A percentile compares a stretch with the other conserved stretches of the same genome.
Evolutionary conservation across 352 stramenopile genomes (phyloP).

Genomic region (Saprolegnia parasitica): DNA sequence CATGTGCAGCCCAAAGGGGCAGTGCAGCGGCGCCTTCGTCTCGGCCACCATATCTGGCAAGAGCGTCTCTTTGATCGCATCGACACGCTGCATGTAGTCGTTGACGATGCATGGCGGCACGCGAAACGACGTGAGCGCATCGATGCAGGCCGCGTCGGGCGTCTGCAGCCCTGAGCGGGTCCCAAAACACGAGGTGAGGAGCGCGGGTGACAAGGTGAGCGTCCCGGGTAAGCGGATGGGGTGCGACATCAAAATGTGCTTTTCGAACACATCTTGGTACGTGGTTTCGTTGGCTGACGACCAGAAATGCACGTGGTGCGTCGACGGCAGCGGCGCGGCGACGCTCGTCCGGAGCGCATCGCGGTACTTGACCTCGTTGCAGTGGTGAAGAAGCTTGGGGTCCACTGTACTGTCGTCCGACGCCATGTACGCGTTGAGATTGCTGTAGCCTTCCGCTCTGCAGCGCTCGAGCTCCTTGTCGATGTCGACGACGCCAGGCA

Average conservation of each 20-base stretch:
- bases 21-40: constrained; percentile 33
- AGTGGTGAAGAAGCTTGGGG: constrained; percentile 9
- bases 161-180: constrained; percentile 29
- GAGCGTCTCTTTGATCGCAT: constrained; percentile 31
- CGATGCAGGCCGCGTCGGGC: constrained; percentile 35
- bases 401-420: constrained; percentile 3
- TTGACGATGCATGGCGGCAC: constrained; percentile 53
- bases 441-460: constrained; percentile 18
- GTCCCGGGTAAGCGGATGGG: background rate
- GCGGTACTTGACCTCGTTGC: constrained; percentile 22
- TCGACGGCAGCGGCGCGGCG: background rate
- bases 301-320: background rate
- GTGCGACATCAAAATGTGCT: constrained; percentile 15
- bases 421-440: constrained; percentile 1
- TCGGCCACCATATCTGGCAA: constrained; percentile 37
- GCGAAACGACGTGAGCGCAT: constrained; percentile 41
- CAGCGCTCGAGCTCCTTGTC: constrained; percentile 4
- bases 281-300: constrained; percentile 13
- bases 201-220: constrained; percentile 8
- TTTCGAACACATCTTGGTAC: constrained; percentile 23
- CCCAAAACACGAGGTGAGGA: constrained; percentile 35
- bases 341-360: background rate
- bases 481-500: background rate
- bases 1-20: constrained; percentile 61
- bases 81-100: constrained; percentile 65